These are phyloP conservation scores for Tulasnella sp. DNA, from an alignment of 768 basidiomycete species.

Conservation along the genomic window DNA sequence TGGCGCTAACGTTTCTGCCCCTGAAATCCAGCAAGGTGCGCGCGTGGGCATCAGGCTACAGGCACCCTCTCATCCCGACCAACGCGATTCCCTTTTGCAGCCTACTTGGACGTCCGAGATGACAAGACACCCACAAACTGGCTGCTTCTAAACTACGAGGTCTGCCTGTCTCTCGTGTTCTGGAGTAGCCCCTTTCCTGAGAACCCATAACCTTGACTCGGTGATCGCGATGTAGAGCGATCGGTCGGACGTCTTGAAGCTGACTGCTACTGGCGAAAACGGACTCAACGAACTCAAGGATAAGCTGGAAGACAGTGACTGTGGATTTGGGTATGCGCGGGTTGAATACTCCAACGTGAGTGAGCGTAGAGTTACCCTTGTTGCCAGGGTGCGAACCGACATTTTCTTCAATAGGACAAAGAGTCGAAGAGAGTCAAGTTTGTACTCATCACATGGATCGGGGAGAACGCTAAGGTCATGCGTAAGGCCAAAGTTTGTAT, in stretches of 20 bases:
- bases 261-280: conserved; percentile 17
- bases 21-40: conserved; percentile 5
- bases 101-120: conserved; percentile 78
- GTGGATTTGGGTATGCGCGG: conserved; percentile 34
- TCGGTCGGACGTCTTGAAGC: conserved; percentile 13
- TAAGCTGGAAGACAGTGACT: conserved; percentile 28
- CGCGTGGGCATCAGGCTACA: background rate
- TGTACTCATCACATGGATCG: conserved; percentile 23
- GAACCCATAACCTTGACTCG: background rate
- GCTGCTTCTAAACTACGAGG: conserved; percentile 85
- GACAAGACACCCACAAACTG: conserved; percentile 85
- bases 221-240: background rate
- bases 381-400: too few species aligned
- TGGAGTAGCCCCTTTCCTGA: background rate
- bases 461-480: conserved; percentile 31
- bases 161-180: conserved; percentile 28
- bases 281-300: conserved; percentile 32
- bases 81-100: conserved; percentile 34
- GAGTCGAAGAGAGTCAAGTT: conserved; percentile 32
- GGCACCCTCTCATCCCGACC: background rate
- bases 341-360: conserved; percentile 26
- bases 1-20: background rate
- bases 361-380: background rate
- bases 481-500: conserved; percentile 35
- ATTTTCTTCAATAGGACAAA: conserved; percentile 23